These are phyloP conservation scores for Colletotrichum sp. DNA, from an alignment of 2,329 filamentous ascomycete genomes.

Conservation along the genomic window DNA sequence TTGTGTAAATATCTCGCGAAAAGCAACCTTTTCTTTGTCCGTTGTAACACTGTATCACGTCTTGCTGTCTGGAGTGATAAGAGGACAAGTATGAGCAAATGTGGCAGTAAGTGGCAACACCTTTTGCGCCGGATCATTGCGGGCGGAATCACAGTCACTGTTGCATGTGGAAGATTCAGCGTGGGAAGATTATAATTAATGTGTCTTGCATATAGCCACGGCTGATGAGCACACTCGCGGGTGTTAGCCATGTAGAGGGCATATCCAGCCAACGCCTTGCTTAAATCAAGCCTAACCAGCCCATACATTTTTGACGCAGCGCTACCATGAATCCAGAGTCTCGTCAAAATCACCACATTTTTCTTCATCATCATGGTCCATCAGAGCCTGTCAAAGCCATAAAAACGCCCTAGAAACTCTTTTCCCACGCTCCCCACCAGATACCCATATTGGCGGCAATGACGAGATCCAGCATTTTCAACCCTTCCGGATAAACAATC, in stretches of 20 bases:
- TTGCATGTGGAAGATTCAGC: not conserved
- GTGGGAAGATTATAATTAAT: not conserved
- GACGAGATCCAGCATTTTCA: constrained; percentile 94
- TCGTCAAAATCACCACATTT: not conserved
- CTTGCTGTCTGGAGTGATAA: not conserved
- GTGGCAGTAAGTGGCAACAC: not conserved
- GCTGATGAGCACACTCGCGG: not conserved
- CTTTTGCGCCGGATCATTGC: not conserved
- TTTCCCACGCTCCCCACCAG: constrained; percentile 91
- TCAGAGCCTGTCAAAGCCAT: not conserved
- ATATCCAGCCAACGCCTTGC: constrained; percentile 8
- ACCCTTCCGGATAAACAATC: constrained; percentile 84
- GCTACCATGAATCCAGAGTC: not conserved
- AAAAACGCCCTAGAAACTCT: constrained; percentile 36
- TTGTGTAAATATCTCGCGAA: constrained; percentile 22
- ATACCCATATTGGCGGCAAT: constrained; percentile 91
- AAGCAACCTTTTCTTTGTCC: constrained; percentile 20
- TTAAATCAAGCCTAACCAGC: not conserved
- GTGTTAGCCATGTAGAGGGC: not conserved
- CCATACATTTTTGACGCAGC: not conserved
- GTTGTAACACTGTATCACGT: not conserved
- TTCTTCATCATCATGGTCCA: not conserved
- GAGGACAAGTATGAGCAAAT: not conserved
- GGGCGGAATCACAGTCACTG: not conserved
- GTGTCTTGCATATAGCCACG: not conserved